phyloP scores from a whole-genome alignment of 805 yeast species.

The Ascoidea tarda region DNA sequence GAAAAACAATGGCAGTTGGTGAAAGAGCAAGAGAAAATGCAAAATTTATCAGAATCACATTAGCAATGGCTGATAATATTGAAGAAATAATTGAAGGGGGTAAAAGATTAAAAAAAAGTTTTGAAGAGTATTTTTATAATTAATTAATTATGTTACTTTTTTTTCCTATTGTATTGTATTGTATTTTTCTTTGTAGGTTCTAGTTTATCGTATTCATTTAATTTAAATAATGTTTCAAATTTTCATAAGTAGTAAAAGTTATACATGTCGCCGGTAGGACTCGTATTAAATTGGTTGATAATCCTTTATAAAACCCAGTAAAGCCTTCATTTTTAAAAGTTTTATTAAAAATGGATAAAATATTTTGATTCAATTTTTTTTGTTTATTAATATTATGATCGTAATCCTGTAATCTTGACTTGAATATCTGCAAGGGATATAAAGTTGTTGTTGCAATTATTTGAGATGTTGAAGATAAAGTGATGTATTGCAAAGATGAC shows the following conservation, averaged over 20 bases:
- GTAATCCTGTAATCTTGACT: conserved; percentile 58
- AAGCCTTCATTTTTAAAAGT: conserved; percentile 40
- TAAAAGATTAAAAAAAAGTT: conserved; percentile 34
- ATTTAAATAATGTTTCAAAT: conserved; percentile 20
- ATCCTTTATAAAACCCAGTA: conserved; percentile 70
- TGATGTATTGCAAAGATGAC: conserved; percentile 42
- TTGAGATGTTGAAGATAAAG: conserved; percentile 57
- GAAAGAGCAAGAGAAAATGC: conserved; percentile 20
- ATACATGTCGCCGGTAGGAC: conserved; percentile 90
- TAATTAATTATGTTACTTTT: conserved; percentile 1
- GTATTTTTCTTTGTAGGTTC: background rate
- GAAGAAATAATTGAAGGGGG: conserved; percentile 36
- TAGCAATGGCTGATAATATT: conserved; percentile 36
- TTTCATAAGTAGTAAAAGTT: conserved; percentile 78
- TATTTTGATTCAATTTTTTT: conserved; percentile 18
- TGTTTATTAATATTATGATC: conserved; percentile 16
- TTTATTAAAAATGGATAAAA: conserved; percentile 9
- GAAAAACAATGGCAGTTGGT: conserved; percentile 42
- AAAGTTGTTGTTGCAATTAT: conserved; percentile 48
- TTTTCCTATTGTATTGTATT: background rate
- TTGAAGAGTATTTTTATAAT: conserved; percentile 25
- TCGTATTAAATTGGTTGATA: conserved; percentile 61
- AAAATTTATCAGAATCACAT: conserved; percentile 42
- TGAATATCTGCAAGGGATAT: conserved; percentile 77
- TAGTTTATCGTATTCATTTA: background rate